phyloP scores from a whole-genome alignment of 2,329 filamentous ascomycete genomes.

The Rhytidhysteron rufulum region DNA sequence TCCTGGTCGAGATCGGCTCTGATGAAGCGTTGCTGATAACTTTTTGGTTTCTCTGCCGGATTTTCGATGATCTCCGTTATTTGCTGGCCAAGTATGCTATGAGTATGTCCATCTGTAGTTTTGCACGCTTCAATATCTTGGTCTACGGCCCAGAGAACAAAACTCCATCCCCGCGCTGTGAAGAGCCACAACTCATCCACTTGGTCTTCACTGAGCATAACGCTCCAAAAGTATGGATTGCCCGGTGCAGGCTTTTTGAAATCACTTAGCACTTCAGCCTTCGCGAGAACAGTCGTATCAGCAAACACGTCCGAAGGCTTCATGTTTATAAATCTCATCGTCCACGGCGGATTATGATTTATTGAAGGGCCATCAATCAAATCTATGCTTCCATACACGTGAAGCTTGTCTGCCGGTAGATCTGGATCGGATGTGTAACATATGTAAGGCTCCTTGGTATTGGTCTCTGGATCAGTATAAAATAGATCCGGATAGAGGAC shows the following conservation, averaged over 20 bases:
- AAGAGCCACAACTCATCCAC: not conserved
- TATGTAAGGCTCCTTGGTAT: not conserved
- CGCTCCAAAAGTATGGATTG: not conserved
- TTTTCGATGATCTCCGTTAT: not conserved
- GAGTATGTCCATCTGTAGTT: not conserved
- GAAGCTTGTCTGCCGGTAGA: no score
- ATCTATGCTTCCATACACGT: no score
- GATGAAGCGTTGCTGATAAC: not conserved
- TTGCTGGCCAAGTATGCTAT: not conserved
- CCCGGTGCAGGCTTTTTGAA: no score
- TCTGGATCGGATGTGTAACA: not conserved
- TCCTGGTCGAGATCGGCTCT: not conserved
- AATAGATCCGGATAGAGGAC: not conserved
- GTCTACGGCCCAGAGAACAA: not conserved
- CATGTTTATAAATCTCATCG: no score
- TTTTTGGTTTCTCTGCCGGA: not conserved
- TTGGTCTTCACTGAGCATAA: not conserved
- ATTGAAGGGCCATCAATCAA: no score
- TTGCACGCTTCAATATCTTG: not conserved
- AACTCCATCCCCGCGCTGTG: not conserved
- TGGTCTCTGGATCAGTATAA: not conserved
- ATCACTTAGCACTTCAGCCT: no score
- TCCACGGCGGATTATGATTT: no score
- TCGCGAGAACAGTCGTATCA: no score
- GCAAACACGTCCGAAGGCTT: no score